Evolutionary conservation across 2,329 filamentous ascomycete genomes (phyloP).

Genomic region (Colletotrichum simmondsii): DNA sequence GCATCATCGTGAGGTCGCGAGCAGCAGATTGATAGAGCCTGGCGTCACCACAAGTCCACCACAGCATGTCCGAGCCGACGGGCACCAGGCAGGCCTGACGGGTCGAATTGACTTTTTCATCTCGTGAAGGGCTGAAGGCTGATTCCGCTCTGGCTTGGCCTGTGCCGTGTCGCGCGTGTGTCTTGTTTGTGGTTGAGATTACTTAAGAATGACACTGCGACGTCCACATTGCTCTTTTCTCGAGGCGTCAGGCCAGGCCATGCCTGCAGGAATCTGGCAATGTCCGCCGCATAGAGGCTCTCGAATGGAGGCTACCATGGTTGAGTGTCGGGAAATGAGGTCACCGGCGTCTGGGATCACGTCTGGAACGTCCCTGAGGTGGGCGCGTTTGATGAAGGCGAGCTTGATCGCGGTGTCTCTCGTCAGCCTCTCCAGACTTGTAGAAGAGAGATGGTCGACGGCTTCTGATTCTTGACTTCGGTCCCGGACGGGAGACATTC

Average conservation of each 20-base stretch:
- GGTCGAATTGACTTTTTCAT: constrained; percentile 26
- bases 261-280: constrained; percentile 17
- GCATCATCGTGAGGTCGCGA: not conserved
- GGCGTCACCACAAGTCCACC: not conserved
- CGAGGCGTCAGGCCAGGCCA: not conserved
- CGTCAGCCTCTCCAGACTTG: not conserved
- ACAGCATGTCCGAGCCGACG: not conserved
- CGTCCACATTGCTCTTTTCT: not conserved
- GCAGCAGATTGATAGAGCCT: not conserved
- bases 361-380: not conserved
- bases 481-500: constrained; percentile 28
- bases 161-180: not conserved
- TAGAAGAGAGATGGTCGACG: not conserved
- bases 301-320: not conserved
- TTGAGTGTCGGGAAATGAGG: not conserved
- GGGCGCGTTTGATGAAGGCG: not conserved
- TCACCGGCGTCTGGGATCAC: constrained; percentile 20
- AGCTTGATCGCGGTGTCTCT: not conserved
- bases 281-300: not conserved
- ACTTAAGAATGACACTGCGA: constrained; percentile 26
- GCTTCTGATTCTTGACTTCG: not conserved
- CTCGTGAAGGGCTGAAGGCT: constrained; percentile 16
- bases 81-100: constrained; percentile 12
- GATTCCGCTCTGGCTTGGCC: constrained; percentile 15
- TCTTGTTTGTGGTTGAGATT: not conserved